Conservation (phyloP, 768 basidiomycete species). For the Botryobasidium botryosum region DNA sequence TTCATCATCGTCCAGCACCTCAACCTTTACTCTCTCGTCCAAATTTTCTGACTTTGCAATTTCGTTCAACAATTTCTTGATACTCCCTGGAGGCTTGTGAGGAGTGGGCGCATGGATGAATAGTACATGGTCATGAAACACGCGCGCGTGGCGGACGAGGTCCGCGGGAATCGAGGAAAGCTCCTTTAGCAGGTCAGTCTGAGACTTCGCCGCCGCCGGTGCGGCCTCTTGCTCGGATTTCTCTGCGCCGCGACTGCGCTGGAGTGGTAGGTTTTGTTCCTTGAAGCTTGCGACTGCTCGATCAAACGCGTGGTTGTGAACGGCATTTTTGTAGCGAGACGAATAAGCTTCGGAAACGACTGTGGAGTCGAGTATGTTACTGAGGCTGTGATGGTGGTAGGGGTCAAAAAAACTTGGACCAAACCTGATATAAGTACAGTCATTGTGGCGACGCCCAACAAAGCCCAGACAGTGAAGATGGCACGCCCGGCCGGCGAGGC, state of each 20-base stretch:
- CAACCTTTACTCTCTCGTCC: slow-evolving; percentile 21
- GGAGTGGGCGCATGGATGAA: slow-evolving; percentile 16
- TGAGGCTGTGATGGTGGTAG: too few species aligned
- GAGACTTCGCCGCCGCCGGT: slow-evolving; percentile 13
- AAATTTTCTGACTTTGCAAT: slow-evolving; percentile 22
- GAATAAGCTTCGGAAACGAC: slow-evolving; percentile 54
- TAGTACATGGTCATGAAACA: slow-evolving; percentile 28
- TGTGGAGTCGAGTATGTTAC: too few species aligned
- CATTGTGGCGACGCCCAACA: slow-evolving; percentile 60
- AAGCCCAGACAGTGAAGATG: slow-evolving; percentile 63
- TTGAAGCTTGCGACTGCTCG: slow-evolving; percentile 32
- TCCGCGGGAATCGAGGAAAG: slow-evolving; percentile 26
- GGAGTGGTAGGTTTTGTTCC: slow-evolving; percentile 14
- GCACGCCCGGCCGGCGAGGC: slow-evolving; percentile 50
- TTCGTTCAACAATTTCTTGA: slow-evolving; percentile 27
- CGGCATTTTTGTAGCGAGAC: slow-evolving; percentile 39
- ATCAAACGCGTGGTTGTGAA: slow-evolving; percentile 29
- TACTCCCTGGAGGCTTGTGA: slow-evolving; percentile 10
- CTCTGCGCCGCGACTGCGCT: too few species aligned
- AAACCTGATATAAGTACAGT: slow-evolving; percentile 56
- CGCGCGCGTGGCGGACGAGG: slow-evolving; percentile 23
- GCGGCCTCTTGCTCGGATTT: slow-evolving; percentile 7
- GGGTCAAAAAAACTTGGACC: too few species aligned
- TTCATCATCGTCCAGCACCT: slow-evolving; percentile 28
- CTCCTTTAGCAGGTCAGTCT: slow-evolving; percentile 6